A percentile compares a stretch with the other conserved stretches of the same genome.
phyloP scores from a whole-genome alignment of 73 alveolate species.

The Stentor coeruleus region DNA sequence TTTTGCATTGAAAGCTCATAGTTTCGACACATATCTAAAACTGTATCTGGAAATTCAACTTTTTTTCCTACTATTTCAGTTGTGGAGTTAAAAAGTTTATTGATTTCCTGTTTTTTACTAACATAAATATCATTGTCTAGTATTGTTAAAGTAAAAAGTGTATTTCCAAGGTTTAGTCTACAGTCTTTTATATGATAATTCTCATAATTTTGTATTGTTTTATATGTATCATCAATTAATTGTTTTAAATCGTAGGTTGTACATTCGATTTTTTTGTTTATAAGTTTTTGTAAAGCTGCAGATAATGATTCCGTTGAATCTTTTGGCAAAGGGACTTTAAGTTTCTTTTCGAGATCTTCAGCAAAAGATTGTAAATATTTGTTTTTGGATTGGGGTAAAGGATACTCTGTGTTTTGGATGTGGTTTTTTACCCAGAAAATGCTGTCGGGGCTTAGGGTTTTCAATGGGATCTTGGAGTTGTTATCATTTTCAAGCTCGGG shows the following conservation, averaged over 20 bases:
- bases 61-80: too few species aligned
- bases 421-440: too few species aligned
- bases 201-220: background rate
- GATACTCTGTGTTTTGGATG: too few species aligned
- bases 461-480: too few species aligned
- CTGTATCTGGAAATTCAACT: background rate
- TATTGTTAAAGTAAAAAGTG: background rate
- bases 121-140: background rate
- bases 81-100: background rate
- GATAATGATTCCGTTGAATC: background rate
- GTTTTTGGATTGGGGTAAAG: too few species aligned
- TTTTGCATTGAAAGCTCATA: background rate
- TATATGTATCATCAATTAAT: background rate
- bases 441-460: too few species aligned
- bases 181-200: too few species aligned
- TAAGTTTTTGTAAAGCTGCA: background rate
- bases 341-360: background rate
- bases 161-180: background rate
- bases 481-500: too few species aligned
- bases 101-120: background rate
- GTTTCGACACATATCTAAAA: background rate
- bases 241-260: background rate
- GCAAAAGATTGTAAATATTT: too few species aligned
- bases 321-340: background rate
- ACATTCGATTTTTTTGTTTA: background rate